phyloP scores from a whole-genome alignment of 2,329 filamentous ascomycete genomes.

The Pleurostoma richardsiae region DNA sequence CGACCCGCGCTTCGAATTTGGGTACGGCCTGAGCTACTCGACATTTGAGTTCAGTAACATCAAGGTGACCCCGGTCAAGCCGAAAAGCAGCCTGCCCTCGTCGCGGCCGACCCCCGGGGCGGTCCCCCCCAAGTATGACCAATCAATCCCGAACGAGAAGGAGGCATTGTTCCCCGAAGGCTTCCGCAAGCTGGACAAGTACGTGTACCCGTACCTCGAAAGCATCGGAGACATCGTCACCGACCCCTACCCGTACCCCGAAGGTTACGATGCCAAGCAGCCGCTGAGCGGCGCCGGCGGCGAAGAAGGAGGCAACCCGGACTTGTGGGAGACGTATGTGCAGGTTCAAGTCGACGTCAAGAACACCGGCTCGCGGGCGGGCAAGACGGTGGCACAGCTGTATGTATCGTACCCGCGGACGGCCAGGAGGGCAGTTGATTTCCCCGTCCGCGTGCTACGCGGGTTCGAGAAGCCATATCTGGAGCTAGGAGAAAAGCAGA shows the following conservation, averaged over 20 bases:
- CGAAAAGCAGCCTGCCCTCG: constrained; percentile 37
- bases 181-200: constrained; percentile 60
- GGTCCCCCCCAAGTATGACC: constrained; percentile 49
- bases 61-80: constrained; percentile 36
- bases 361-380: constrained; percentile 43
- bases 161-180: constrained; percentile 55
- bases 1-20: constrained; percentile 77
- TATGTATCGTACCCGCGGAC: constrained; percentile 36
- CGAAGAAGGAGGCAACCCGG: constrained; percentile 62
- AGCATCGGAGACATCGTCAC: constrained; percentile 37
- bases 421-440: constrained; percentile 40
- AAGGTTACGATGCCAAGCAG: constrained; percentile 46
- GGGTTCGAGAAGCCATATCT: constrained; percentile 68
- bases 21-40: constrained; percentile 80
- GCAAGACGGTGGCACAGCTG: constrained; percentile 41
- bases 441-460: constrained; percentile 62
- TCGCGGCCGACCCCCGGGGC: constrained; percentile 33
- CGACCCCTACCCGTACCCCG: constrained; percentile 43
- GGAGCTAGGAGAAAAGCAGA: constrained; percentile 43
- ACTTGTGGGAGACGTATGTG: constrained; percentile 54
- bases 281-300: constrained; percentile 61
- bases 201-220: constrained; percentile 66
- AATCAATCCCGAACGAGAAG: constrained; percentile 46
- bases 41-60: constrained; percentile 58
- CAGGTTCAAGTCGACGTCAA: constrained; percentile 43